phyloP scores from a whole-genome alignment of 2,329 filamentous ascomycete species.

The Ploettnerulaceae sp. region DNA sequence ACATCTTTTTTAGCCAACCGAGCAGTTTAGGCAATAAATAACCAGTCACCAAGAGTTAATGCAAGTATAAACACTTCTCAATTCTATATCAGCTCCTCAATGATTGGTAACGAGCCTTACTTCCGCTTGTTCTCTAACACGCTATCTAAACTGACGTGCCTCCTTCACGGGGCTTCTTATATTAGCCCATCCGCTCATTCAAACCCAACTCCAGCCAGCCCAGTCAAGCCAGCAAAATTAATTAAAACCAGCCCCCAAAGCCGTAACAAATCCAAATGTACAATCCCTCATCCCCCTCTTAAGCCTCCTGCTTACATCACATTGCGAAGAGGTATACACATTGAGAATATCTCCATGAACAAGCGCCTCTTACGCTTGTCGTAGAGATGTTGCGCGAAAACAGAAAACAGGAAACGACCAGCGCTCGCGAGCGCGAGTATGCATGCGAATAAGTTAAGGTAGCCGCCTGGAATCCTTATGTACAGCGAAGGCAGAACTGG shows the following conservation, averaged over 20 bases:
- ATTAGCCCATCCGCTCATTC: slow-evolving; percentile 2
- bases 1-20: background rate
- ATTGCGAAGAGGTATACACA: slow-evolving; percentile 25
- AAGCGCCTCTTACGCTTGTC: slow-evolving; percentile 12
- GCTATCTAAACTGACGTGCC: slow-evolving; percentile 2
- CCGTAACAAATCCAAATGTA: slow-evolving; percentile 14
- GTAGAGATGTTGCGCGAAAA: slow-evolving; percentile 13
- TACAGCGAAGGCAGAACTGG: slow-evolving; percentile 17
- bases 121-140: background rate
- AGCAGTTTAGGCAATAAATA: background rate
- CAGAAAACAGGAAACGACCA: slow-evolving; percentile 18
- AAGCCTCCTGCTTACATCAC: slow-evolving; percentile 1
- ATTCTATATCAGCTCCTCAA: slow-evolving; percentile 14
- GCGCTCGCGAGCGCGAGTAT: slow-evolving; percentile 18
- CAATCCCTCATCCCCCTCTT: slow-evolving; percentile 5
- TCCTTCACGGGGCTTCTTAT: background rate
- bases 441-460: slow-evolving; percentile 14
- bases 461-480: slow-evolving; percentile 16
- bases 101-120: slow-evolving; percentile 6
- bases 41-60: slow-evolving; percentile 1
- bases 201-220: slow-evolving; percentile 11
- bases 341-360: slow-evolving; percentile 21
- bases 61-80: slow-evolving; percentile 9
- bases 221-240: slow-evolving; percentile 8
- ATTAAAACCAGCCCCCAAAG: slow-evolving; percentile 12